Evolutionary conservation across 176 grass and related monocot genomes (phyloP), one percentile per base, ranked within the genome.

Genomic region (Pontederia crassipes): DNA sequence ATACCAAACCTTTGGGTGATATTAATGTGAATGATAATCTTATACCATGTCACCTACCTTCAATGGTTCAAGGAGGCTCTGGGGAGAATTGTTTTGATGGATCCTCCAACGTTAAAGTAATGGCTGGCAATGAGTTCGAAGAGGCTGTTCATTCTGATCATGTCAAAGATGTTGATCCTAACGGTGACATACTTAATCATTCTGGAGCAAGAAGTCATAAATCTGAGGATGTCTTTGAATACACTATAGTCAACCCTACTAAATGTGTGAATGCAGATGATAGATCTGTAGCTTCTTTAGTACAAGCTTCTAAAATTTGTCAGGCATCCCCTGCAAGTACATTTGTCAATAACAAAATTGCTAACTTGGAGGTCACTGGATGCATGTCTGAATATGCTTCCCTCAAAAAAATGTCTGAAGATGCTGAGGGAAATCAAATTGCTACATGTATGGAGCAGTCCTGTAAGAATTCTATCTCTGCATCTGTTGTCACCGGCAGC

Each of bases 61-160:
- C 67, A 28, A 12, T 15, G 50, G 48, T 65, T 9, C 61, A 59
- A 73, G 68, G 79, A 69, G 72, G 65, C 18, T 58, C 54, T 53
- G 72, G 62, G 64, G 59, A 65, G 59, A 79, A 72, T 72, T 59
- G 81, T 68, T 64, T 74, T 49, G 55, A 82, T 70, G 52, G 59
- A 32, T 77, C 32, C 32, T 40, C 32, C 32, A 40, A 40, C 32
- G 6, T 40, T 40, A 40, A 40, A 40, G 32, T 40, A 40, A 40
- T 40, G 32, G 32, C 32, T 40, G 6, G 32, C 47, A 17, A 55
- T 57, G 40, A 55, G 26, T 16, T 40, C 13, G 32, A 57, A 68
- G 66, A 68, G 10, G 32, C 10, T 69, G 14, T 48, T 50, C 17
- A 51, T 13, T 10, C 47, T 47, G 11, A 4, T 46, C 32, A 63